Evolutionary conservation across 345 rosid species (phyloP), one percentile per base, ranked within the genome.

Genomic region (Eucalyptus pauciflora): DNA sequence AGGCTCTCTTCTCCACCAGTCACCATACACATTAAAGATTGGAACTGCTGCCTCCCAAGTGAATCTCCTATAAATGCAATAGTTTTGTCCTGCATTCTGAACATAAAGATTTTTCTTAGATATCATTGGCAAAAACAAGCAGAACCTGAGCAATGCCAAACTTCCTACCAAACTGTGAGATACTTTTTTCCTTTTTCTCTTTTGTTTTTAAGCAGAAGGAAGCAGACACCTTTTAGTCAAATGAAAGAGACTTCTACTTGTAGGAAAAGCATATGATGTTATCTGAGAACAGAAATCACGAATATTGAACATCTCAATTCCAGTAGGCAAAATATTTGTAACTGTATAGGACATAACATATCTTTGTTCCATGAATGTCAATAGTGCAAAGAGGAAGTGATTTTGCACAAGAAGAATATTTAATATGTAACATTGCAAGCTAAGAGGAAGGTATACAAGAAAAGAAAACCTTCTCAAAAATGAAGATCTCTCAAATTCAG

Each of bases 61-160:
- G 97, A 96, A 91, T 96, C 97, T 91, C 98, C 97, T 41, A 96
- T 87, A 87, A 96, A 95, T n/a, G 97, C 98, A 86, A 95, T 94
- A 13, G 98, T 94, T 94, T 94, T 95, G 92, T 94, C 92, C 95
- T 92, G 93, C 96, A 96, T 94, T 90, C 97, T 96, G 93, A 41
- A 91, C 93, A 50, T 13, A 83, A 85, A 81, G 51, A 31, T 37
- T 45, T 5, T 60, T 20, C n/a, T 54, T 54, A 37, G 45, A 86
- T 20, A 52, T 18, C 60, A 37, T 5, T 51, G 45, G 45, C 56
- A 31, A 51, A 41, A 86, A 86, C 46, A 51, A 51, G 41, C 43
- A 50, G n/a, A 50, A n/a, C 64, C 45, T 31, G 62, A 87, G 51
- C 81, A 64, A 48, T 24, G 50, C 56, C 45, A 50, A 86, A 51